phyloP scores from a whole-genome alignment of 768 basidiomycete species.

The Kwoniella bestiolae region DNA sequence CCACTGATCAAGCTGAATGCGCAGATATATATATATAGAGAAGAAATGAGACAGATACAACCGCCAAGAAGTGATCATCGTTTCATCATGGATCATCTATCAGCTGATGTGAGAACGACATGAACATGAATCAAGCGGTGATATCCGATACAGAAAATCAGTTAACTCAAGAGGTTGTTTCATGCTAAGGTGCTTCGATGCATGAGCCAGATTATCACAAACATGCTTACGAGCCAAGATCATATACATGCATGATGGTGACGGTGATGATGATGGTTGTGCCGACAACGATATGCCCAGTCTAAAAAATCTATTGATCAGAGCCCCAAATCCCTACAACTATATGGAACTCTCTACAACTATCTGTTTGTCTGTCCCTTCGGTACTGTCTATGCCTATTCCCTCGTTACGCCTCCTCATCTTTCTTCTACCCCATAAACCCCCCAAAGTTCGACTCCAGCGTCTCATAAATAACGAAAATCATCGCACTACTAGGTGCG shows the following conservation, averaged over 20 bases:
- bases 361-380: too few relatives aligned
- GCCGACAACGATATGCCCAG: too few relatives aligned
- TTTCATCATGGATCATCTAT: not conserved
- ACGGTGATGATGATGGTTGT: too few relatives aligned
- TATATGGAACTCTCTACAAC: too few relatives aligned
- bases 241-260: not conserved
- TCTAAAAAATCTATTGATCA: not conserved
- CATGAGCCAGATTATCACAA: not conserved
- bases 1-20: too few relatives aligned
- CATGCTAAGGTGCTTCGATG: too few relatives aligned
- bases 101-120: not conserved
- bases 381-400: too few relatives aligned
- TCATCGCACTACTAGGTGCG: constrained; percentile 86
- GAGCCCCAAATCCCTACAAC: not conserved
- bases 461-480: constrained; percentile 90
- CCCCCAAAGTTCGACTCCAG: constrained; percentile 65
- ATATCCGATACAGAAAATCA: constrained; percentile 1
- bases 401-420: too few relatives aligned
- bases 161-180: not conserved
- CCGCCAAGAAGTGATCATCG: not conserved
- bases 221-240: not conserved
- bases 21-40: not conserved
- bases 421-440: constrained; percentile 20
- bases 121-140: not conserved
- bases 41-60: not conserved